phyloP scores from a whole-genome alignment of 148 eudicot species.

The Chenopodium album region DNA sequence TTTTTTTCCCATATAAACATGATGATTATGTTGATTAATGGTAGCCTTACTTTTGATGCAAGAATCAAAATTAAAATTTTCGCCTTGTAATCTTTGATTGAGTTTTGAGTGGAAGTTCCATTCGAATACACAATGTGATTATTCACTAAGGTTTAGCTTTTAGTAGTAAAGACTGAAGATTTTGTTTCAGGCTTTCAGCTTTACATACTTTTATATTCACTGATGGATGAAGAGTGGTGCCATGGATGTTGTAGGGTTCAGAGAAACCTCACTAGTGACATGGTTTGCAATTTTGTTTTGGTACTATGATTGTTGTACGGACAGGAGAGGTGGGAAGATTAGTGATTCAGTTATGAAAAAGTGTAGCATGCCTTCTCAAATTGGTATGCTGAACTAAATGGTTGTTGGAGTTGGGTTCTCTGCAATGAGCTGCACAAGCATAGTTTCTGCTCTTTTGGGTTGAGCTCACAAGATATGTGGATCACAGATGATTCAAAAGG shows the following conservation, averaged over 20 bases:
- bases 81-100: neutral
- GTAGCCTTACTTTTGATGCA: neutral
- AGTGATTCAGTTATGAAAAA: neutral
- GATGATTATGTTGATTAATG: neutral
- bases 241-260: neutral
- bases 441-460: conserved; percentile 1
- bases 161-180: neutral
- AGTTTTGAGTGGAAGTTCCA: neutral
- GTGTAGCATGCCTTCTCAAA: neutral
- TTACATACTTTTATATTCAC: neutral
- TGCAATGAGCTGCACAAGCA: neutral
- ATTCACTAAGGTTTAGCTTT: neutral
- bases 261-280: neutral
- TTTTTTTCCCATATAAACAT: neutral
- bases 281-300: neutral
- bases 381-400: neutral
- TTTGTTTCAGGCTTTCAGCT: neutral
- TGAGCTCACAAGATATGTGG: neutral
- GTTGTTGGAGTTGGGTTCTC: neutral
- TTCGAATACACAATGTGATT: neutral
- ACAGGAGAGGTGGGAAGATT: neutral
- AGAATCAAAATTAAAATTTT: neutral
- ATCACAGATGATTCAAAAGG: neutral
- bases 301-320: neutral
- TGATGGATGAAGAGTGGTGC: neutral